Conservation (phyloP, 306 rosid genomes). For the Arachis hypogaea region DNA sequence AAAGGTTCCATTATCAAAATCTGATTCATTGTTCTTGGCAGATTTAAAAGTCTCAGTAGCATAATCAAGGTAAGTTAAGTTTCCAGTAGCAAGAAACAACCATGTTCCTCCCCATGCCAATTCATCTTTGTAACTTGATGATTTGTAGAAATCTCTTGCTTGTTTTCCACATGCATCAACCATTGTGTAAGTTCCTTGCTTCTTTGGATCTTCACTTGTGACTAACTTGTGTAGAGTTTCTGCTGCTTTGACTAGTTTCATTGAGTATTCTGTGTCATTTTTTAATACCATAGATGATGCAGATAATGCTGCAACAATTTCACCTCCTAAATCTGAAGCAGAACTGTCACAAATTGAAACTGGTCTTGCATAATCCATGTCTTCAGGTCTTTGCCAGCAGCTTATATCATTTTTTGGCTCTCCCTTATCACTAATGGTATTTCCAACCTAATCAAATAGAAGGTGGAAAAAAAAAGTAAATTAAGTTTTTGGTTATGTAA, state of each 20-base stretch:
- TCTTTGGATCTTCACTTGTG: constrained; percentile 42
- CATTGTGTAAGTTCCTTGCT: constrained; percentile 64
- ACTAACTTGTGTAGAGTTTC: constrained; percentile 50
- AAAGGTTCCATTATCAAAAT: constrained; percentile 55
- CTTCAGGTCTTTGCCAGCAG: constrained; percentile 88
- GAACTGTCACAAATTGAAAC: constrained; percentile 64
- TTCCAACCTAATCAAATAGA: constrained; percentile 66
- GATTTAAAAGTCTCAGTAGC: constrained; percentile 50
- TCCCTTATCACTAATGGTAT: constrained; percentile 44
- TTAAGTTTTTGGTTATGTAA: no score
- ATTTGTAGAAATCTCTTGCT: constrained; percentile 59
- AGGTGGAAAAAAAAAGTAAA: not conserved
- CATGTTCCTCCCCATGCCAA: constrained; percentile 88
- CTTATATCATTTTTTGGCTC: constrained; percentile 49
- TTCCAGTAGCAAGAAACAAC: constrained; percentile 69
- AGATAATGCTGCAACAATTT: constrained; percentile 76
- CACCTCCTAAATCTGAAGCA: constrained; percentile 83
- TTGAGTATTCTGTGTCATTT: constrained; percentile 57
- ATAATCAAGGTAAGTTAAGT: constrained; percentile 51
- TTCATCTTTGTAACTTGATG: constrained; percentile 69
- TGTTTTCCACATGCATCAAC: constrained; percentile 72
- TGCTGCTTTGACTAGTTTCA: constrained; percentile 54
- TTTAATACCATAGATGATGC: constrained; percentile 74
- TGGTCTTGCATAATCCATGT: constrained; percentile 59
- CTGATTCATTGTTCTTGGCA: constrained; percentile 50